Percentiles rank a stretch among this genome's conserved stretches.
These are phyloP conservation scores for Staphylotrichum longicolle DNA, from an alignment of 495 filamentous ascomycete species.

Conservation along the genomic window DNA sequence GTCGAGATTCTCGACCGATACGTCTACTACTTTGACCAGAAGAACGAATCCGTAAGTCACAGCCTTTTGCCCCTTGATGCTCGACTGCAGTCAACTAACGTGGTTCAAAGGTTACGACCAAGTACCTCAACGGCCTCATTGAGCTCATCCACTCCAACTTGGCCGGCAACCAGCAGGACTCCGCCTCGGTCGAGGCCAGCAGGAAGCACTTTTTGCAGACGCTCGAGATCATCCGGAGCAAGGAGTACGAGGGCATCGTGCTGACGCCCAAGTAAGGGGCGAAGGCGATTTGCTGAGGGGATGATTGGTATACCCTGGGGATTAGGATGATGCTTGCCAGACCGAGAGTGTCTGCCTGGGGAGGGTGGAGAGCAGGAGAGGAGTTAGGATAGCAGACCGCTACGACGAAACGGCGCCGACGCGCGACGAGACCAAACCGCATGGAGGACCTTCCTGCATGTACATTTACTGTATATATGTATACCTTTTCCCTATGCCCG, in stretches of 20 bases:
- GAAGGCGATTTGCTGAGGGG: not conserved
- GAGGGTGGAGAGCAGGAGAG: not conserved
- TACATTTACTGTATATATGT: constrained; percentile 26
- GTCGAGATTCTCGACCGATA: constrained; percentile 98
- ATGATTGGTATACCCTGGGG: no score
- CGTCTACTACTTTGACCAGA: constrained; percentile 98
- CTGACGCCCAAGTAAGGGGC: constrained; percentile 61
- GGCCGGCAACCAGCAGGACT: constrained; percentile 73
- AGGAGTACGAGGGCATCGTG: constrained; percentile 90
- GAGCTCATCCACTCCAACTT: constrained; percentile 97
- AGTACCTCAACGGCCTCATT: constrained; percentile 96
- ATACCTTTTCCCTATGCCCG: constrained; percentile 10
- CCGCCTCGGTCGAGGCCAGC: constrained; percentile 75
- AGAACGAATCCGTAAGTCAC: constrained; percentile 84
- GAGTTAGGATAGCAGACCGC: no score
- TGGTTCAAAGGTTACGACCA: constrained; percentile 75
- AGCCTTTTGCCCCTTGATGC: no score
- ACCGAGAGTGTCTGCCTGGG: not conserved
- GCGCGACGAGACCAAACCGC: not conserved
- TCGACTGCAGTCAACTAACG: not conserved
- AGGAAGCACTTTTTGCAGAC: constrained; percentile 91
- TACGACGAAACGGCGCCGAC: no score
- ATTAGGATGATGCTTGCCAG: no score
- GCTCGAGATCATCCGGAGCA: constrained; percentile 82
- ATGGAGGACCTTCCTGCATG: constrained; percentile 15